These are phyloP conservation scores for Leptographium galeiforme DNA, from an alignment of 2,329 filamentous ascomycete genomes.

Conservation along the genomic window DNA sequence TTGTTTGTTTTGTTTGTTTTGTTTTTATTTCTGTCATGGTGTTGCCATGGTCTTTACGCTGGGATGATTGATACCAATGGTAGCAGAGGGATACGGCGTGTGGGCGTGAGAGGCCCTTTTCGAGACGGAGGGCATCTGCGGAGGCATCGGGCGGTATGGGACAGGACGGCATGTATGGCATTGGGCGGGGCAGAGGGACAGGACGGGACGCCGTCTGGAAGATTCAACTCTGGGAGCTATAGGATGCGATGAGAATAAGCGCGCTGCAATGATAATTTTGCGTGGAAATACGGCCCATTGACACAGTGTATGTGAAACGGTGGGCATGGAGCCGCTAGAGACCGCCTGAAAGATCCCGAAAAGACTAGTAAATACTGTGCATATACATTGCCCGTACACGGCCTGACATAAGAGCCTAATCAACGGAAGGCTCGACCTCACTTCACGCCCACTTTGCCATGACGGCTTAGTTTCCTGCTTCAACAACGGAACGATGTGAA, in stretches of 20 bases:
- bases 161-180: background rate
- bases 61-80: background rate
- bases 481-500: background rate
- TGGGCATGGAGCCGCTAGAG: too few species aligned
- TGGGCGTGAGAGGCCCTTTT: background rate
- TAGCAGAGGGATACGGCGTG: background rate
- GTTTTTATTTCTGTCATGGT: background rate
- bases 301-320: too few species aligned
- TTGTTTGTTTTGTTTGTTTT: too few species aligned
- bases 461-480: background rate
- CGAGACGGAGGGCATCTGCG: background rate
- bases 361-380: too few species aligned
- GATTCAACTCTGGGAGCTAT: background rate
- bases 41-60: too few species aligned
- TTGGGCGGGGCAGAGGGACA: background rate
- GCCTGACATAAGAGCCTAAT: background rate
- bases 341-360: too few species aligned
- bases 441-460: background rate
- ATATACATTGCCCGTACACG: background rate
- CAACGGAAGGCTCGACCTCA: background rate
- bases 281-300: too few species aligned
- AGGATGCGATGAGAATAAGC: too few species aligned
- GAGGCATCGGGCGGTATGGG: background rate
- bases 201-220: background rate
- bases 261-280: too few species aligned